Percentiles rank a stretch among this genome's conserved stretches.
These are phyloP conservation scores for Starmerella etchellsii DNA, from an alignment of 805 yeast species.

Conservation along the genomic window DNA sequence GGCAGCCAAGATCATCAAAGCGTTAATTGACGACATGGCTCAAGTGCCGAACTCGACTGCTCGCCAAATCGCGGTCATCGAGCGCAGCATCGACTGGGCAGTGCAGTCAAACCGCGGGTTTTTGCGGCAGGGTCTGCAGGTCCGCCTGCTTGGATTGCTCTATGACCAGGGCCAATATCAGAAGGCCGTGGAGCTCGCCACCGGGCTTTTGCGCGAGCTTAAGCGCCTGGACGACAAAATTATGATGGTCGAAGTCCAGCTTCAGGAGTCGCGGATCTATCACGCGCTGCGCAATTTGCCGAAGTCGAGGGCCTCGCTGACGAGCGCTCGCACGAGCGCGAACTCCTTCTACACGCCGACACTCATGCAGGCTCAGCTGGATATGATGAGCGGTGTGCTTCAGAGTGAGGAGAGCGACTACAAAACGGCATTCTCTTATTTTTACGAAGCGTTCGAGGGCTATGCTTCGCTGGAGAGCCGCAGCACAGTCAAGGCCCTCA, in stretches of 20 bases:
- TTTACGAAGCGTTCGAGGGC: slow-evolving; percentile 89
- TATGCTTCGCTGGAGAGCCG: slow-evolving; percentile 47
- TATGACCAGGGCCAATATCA: slow-evolving; percentile 52
- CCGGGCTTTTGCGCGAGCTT: slow-evolving; percentile 64
- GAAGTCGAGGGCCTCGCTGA: slow-evolving; percentile 80
- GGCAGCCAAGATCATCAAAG: slow-evolving; percentile 78
- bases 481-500: slow-evolving; percentile 60
- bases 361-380: slow-evolving; percentile 84
- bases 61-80: slow-evolving; percentile 57
- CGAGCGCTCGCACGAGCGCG: slow-evolving; percentile 95
- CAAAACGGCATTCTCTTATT: slow-evolving; percentile 89
- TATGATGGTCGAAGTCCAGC: slow-evolving; percentile 87
- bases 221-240: slow-evolving; percentile 92
- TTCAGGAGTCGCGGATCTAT: slow-evolving; percentile 78
- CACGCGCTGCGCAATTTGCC: slow-evolving; percentile 85
- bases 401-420: slow-evolving; percentile 96
- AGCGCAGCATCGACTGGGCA: slow-evolving; percentile 82
- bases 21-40: slow-evolving; percentile 68
- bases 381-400: slow-evolving; percentile 85
- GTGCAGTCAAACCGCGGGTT: slow-evolving; percentile 69
- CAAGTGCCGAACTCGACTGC: slow-evolving; percentile 44
- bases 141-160: slow-evolving; percentile 66
- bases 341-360: slow-evolving; percentile 93
- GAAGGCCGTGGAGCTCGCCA: slow-evolving; percentile 60
- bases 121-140: slow-evolving; percentile 74